These are phyloP conservation scores for Athelia psychrophila DNA, from an alignment of 1,284 basidiomycete genomes.

Conservation along the genomic window DNA sequence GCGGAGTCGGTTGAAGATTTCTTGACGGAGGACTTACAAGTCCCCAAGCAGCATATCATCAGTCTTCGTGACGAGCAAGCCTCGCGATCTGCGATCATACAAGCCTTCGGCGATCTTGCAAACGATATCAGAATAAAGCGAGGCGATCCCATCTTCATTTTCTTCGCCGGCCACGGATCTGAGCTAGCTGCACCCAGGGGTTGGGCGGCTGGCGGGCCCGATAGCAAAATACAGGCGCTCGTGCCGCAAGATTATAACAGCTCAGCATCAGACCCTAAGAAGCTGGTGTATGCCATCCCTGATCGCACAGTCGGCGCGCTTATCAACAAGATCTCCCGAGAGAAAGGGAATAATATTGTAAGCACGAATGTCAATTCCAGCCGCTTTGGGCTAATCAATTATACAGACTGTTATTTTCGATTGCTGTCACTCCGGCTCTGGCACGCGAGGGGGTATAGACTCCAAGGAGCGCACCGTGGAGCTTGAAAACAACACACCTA, in stretches of 20 bases:
- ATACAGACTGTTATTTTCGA: slow-evolving; percentile 26
- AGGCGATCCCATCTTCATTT: slow-evolving; percentile 13
- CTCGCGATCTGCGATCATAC: slow-evolving; percentile 7
- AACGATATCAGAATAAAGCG: slow-evolving; percentile 4
- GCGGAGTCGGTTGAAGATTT: slow-evolving; percentile 2
- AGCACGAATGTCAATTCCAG: slow-evolving; percentile 6
- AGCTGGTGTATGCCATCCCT: slow-evolving; percentile 17
- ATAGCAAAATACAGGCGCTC: slow-evolving; percentile 18
- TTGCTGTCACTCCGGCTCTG: slow-evolving; percentile 28
- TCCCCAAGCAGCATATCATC: slow-evolving; percentile 5
- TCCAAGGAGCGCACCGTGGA: slow-evolving; percentile 6
- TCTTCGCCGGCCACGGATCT: slow-evolving; percentile 13
- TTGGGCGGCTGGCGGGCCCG: neutral
- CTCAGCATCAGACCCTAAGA: neutral
- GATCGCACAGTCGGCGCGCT: slow-evolving; percentile 18
- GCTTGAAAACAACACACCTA: slow-evolving; percentile 2
- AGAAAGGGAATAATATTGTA: slow-evolving; percentile 29
- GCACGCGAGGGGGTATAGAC: slow-evolving; percentile 15
- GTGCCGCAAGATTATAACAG: slow-evolving; percentile 20
- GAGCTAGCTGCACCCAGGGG: slow-evolving; percentile 1
- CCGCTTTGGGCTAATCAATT: neutral
- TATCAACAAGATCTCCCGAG: slow-evolving; percentile 16
- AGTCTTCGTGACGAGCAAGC: slow-evolving; percentile 9
- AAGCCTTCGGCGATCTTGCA: slow-evolving; percentile 3
- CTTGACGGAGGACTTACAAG: neutral